Evolutionary conservation across 2,329 filamentous ascomycete species (phyloP), one percentile per base, ranked within the genome.

Genomic region (Neonectria ditissima): DNA sequence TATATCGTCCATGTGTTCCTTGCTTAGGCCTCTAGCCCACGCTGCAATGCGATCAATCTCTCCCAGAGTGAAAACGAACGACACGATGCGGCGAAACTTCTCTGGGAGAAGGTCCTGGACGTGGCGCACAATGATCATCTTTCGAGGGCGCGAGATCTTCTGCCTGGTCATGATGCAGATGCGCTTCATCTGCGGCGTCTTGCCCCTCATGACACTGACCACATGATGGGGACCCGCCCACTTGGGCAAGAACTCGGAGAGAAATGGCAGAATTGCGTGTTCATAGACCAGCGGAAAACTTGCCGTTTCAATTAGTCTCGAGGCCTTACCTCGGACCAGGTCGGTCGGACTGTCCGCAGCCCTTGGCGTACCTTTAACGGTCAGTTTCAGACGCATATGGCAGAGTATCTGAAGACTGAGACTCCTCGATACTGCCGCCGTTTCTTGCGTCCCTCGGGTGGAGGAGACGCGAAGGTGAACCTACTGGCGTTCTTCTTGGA

Each of bases 211-310:
- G 32, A 81, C 77, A 52, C 74, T 80, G 63, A 83, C 74, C 51
- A 78, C 74, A 55, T 83, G 79, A 7, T 76, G 75, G 0, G 78
- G 74, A 0, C 80, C 79, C 47, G 80, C 76, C 80, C 80, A 82
- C 34, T 76, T 76, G 2, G 80, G 80, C 30, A 83, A 67, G 55
- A 81, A 78, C 45, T 81, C 78, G 52, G 76, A 67, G 0, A 83
- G 73, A 59, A 83, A 83, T 3, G 81, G 81, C 1, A 83, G 77
- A 2, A 83, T 73, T 10, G 76, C 74, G 44, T 83, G 80, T 53
- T 83, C 81, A 73, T 80, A 83, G 5, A 81, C 65, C 0, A 82
- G 57, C 0, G 80, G 76, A 56, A 83, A 83, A 58, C 70, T 78
- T 0, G 77, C 74, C 1, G 71, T 70, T 32, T 81, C 80, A 43